phyloP scores from a whole-genome alignment of 306 rosid species.

The Potentilla sterilis region DNA sequence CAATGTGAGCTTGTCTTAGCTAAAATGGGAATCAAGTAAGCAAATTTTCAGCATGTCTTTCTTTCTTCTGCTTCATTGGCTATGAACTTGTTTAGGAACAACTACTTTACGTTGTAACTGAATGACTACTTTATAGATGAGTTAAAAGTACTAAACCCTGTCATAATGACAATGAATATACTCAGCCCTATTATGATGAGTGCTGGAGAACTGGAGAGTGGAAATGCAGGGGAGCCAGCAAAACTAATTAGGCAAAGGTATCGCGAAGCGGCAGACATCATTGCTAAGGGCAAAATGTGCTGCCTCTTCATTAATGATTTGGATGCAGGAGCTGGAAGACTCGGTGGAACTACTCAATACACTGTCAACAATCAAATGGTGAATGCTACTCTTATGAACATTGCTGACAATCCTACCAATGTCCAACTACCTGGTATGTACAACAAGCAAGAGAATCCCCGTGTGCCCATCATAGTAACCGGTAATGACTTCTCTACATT shows the following conservation, averaged over 20 bases:
- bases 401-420: constrained; percentile 71
- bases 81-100: not conserved
- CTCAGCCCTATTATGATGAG: constrained; percentile 87
- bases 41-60: not conserved
- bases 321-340: constrained; percentile 80
- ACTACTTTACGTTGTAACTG: not conserved
- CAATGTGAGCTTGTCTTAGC: constrained; percentile 93
- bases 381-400: constrained; percentile 80
- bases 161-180: not conserved
- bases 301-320: constrained; percentile 79
- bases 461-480: constrained; percentile 63
- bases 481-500: constrained; percentile 78
- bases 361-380: constrained; percentile 85
- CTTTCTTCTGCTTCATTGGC: not conserved
- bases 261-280: constrained; percentile 74
- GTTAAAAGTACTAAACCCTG: not conserved
- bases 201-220: constrained; percentile 94
- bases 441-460: constrained; percentile 71
- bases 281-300: constrained; percentile 72
- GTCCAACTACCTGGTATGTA: constrained; percentile 85
- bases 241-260: constrained; percentile 84
- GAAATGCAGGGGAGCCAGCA: constrained; percentile 95
- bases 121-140: not conserved
- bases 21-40: constrained; percentile 94
- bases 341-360: constrained; percentile 75